phyloP scores from a whole-genome alignment of 345 rosid genomes.

The Melastoma malabathricum region DNA sequence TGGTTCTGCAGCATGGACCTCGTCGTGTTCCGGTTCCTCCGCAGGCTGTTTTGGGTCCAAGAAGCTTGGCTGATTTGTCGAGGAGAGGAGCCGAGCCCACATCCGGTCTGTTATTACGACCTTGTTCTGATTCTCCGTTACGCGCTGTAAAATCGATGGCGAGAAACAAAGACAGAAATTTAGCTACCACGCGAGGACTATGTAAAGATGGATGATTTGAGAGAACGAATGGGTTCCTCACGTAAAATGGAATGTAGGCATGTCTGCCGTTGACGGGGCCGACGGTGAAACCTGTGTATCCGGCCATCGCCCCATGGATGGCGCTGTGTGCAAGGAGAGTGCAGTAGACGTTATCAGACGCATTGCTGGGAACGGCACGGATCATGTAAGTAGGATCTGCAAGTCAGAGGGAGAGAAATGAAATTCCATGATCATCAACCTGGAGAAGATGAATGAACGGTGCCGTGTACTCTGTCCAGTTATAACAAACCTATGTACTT shows the following conservation, averaged over 20 bases:
- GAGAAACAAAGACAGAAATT: not conserved
- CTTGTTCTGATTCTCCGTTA: slow-evolving; percentile 47
- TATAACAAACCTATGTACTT: slow-evolving; percentile 26
- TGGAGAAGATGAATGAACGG: not conserved
- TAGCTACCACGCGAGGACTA: too few relatives aligned
- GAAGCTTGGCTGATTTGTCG: slow-evolving; percentile 80
- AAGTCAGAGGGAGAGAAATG: not conserved
- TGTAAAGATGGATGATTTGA: too few relatives aligned
- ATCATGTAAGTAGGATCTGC: slow-evolving; percentile 54
- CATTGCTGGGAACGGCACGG: slow-evolving; percentile 41
- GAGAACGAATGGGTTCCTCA: slow-evolving; percentile 6
- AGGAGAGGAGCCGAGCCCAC: slow-evolving; percentile 73
- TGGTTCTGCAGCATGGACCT: too few relatives aligned
- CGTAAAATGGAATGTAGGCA: slow-evolving; percentile 35
- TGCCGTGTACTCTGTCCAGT: not conserved
- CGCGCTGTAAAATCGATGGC: slow-evolving; percentile 22
- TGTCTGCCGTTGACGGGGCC: slow-evolving; percentile 39
- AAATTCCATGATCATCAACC: not conserved
- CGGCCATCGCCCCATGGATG: slow-evolving; percentile 52
- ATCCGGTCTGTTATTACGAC: slow-evolving; percentile 66
- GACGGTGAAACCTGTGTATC: slow-evolving; percentile 41
- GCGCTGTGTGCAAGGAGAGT: slow-evolving; percentile 49
- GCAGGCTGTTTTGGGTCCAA: slow-evolving; percentile 17
- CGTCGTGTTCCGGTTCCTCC: slow-evolving; percentile 8
- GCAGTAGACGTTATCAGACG: slow-evolving; percentile 51